Percentiles rank a stretch among this genome's conserved stretches.
Evolutionary conservation across 805 yeast genomes (phyloP).

Genomic region (Starmerella sirachaensis): DNA sequence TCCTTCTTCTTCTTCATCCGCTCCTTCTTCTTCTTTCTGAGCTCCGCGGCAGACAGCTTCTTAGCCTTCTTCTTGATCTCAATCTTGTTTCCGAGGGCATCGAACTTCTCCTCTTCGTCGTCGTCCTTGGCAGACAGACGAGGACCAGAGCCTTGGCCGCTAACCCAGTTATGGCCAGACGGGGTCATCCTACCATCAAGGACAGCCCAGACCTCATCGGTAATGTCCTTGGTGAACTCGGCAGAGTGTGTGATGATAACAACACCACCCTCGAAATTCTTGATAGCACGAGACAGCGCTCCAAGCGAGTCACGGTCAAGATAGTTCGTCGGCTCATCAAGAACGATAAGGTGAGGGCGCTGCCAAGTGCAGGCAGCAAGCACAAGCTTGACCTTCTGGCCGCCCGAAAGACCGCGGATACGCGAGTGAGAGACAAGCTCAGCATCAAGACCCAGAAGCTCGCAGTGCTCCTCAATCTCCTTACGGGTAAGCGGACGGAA

Average conservation of each 20-base stretch:
- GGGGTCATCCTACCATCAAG: conserved; percentile 97
- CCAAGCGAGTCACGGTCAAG: conserved; percentile 99
- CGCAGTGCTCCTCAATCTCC: conserved; percentile 98
- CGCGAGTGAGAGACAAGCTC: conserved; percentile 99
- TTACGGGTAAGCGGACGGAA: conserved; percentile 99
- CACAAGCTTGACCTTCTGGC: conserved; percentile 99
- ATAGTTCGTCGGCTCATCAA: conserved; percentile 99
- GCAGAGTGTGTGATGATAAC: conserved; percentile 99
- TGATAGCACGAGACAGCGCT: conserved; percentile 97
- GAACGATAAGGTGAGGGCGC: conserved; percentile 98
- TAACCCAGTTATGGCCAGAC: conserved; percentile 99
- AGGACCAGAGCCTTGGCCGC: conserved; percentile 99
- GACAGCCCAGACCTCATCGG: conserved; percentile 99
- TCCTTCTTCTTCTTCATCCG: conserved; percentile 99
- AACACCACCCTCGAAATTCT: conserved; percentile 99
- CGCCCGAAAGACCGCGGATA: conserved; percentile 99
- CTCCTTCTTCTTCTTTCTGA: conserved; percentile 99
- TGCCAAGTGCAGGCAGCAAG: conserved; percentile 99
- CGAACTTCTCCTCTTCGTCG: conserved; percentile 95
- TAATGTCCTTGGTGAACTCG: conserved; percentile 97
- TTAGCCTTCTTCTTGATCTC: conserved; percentile 90
- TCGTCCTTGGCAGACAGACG: conserved; percentile 93
- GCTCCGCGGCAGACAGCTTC: conserved; percentile 96
- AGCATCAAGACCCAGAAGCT: conserved; percentile 95
- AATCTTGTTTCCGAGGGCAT: conserved; percentile 99